phyloP scores from a whole-genome alignment of 768 basidiomycete species.

The Agaricus blazei region DNA sequence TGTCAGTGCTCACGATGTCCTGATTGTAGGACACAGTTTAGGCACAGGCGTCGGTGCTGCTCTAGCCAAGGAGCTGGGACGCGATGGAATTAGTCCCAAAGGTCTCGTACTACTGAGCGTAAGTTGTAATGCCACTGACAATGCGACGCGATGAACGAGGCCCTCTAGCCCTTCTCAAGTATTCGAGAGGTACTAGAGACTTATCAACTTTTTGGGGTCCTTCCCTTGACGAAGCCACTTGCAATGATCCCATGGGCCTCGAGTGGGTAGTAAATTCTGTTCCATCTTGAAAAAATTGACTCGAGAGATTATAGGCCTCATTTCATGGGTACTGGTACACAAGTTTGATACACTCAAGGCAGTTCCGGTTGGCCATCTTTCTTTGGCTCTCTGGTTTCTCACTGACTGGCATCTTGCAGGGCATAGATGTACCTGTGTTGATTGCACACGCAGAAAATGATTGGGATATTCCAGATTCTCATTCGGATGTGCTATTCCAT shows the following conservation, averaged over 20 bases:
- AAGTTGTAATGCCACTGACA: constrained; percentile 34
- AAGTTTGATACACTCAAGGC: constrained; percentile 58
- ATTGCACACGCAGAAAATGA: constrained; percentile 80
- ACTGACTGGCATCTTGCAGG: constrained; percentile 30
- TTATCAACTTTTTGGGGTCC: constrained; percentile 57
- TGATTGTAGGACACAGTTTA: constrained; percentile 83
- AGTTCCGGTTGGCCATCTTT: constrained; percentile 41
- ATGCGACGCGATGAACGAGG: constrained; percentile 12
- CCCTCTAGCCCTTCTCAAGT: constrained; percentile 50
- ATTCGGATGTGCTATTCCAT: constrained; percentile 71
- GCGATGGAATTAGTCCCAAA: constrained; percentile 34
- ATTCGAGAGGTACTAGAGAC: constrained; percentile 62
- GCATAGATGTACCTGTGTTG: constrained; percentile 62
- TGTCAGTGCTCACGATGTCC: constrained; percentile 51
- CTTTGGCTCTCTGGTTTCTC: constrained; percentile 14
- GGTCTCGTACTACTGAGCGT: constrained; percentile 48
- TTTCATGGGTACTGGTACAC: constrained; percentile 44
- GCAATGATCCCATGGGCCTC: constrained; percentile 56
- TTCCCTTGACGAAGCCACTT: constrained; percentile 75
- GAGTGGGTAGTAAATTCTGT: constrained; percentile 40
- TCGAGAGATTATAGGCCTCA: constrained; percentile 31
- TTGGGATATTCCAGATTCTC: constrained; percentile 69
- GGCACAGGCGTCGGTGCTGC: constrained; percentile 75
- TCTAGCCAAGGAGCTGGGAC: constrained; percentile 42
- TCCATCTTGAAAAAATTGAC: constrained; percentile 13